Conservation (phyloP, 2,329 filamentous ascomycete genomes). For the Talaromyces sp. region DNA sequence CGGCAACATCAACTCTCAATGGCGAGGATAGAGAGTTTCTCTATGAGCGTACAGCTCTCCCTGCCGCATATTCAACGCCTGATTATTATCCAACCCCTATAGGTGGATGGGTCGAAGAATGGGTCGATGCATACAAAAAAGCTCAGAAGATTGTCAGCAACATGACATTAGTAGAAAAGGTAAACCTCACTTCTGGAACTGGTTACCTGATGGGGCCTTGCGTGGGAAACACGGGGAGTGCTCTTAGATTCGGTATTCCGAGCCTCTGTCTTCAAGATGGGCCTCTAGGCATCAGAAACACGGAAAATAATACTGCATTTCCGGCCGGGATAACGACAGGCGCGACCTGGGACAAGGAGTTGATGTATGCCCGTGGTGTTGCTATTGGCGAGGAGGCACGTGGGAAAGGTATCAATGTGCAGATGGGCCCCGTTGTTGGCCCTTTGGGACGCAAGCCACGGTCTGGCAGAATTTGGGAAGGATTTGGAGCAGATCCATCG, state of each 20-base stretch:
- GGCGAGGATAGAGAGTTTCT: neutral
- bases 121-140: constrained; percentile 65
- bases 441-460: constrained; percentile 66
- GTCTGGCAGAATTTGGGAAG: constrained; percentile 71
- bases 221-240: constrained; percentile 71
- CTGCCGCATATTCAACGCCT: constrained; percentile 26
- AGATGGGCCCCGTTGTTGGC: constrained; percentile 65
- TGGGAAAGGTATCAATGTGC: constrained; percentile 67
- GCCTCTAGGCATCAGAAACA: constrained; percentile 64
- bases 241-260: constrained; percentile 63
- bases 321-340: constrained; percentile 72
- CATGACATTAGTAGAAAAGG: constrained; percentile 77
- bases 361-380: constrained; percentile 63
- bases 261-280: constrained; percentile 67
- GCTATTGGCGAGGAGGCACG: constrained; percentile 66
- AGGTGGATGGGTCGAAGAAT: constrained; percentile 64
- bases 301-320: constrained; percentile 70
- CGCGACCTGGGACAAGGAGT: constrained; percentile 66
- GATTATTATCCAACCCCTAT: constrained; percentile 69
- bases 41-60: constrained; percentile 1
- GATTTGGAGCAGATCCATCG: constrained; percentile 64
- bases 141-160: constrained; percentile 62
- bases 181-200: constrained; percentile 67
- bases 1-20: neutral
- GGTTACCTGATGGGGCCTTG: constrained; percentile 63